Evolutionary conservation across 225 moss, liverwort and hornwort species (phyloP).

Genomic region (Straminergon stramineum): DNA sequence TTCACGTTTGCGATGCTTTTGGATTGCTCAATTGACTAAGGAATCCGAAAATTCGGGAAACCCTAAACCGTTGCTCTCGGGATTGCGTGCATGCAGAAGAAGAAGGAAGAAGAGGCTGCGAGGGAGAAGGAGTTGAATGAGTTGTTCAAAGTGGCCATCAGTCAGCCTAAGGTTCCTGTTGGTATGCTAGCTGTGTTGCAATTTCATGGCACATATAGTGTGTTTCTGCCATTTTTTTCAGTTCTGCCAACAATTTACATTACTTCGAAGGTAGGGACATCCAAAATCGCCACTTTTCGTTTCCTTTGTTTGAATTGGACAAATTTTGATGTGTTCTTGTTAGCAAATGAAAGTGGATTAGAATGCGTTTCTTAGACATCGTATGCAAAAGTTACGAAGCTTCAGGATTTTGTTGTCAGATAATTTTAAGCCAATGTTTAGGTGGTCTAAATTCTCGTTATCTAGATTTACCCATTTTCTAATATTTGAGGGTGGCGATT

Average conservation of each 20-base stretch:
- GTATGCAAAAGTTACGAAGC: not conserved
- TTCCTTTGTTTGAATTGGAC: not conserved
- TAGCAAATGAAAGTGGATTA: not conserved
- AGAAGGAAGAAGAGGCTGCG: conserved; percentile 81
- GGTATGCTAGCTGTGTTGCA: conserved; percentile 33
- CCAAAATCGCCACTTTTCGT: not conserved
- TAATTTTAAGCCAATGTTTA: not conserved
- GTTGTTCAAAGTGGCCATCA: conserved; percentile 98
- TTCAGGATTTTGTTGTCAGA: not conserved
- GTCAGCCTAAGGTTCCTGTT: conserved; percentile 93
- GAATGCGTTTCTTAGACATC: not conserved
- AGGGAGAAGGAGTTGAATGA: conserved; percentile 93
- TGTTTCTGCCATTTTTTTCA: not conserved
- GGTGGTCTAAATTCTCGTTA: not conserved
- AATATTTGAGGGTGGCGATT: not conserved
- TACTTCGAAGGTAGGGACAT: not conserved
- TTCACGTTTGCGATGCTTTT: not conserved
- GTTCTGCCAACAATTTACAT: not conserved
- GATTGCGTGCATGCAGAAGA: conserved; percentile 47
- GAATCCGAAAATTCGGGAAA: not conserved
- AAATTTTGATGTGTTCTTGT: not conserved
- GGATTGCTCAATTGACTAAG: not conserved
- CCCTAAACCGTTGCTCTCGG: not conserved
- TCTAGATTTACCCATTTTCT: not conserved
- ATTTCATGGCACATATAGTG: not conserved